Conservation (phyloP, 2,329 filamentous ascomycete species). For the Aschersonia sp. region DNA sequence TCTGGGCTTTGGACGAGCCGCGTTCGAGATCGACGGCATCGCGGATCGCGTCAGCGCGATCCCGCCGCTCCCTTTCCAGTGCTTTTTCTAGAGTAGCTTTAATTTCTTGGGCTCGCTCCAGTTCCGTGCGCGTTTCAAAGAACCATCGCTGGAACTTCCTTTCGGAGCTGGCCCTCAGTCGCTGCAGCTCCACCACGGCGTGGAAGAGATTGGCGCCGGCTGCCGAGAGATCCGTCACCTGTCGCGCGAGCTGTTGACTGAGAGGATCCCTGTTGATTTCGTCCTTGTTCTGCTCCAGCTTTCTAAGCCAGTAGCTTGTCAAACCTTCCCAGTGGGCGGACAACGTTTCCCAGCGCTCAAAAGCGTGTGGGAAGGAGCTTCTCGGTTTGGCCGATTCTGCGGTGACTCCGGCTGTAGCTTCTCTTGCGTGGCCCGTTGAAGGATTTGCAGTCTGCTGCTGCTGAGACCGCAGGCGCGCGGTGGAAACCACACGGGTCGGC, state of each 20-base stretch:
- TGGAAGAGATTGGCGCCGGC: slow-evolving; percentile 96
- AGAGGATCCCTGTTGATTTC: slow-evolving; percentile 73
- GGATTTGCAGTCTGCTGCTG: slow-evolving; percentile 3
- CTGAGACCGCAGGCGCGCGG: slow-evolving; percentile 5
- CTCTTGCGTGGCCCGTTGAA: slow-evolving; percentile 2
- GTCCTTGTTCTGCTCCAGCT: slow-evolving; percentile 78
- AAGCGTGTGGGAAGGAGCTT: slow-evolving; percentile 85
- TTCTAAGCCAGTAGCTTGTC: slow-evolving; percentile 92
- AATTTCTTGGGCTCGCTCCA: slow-evolving; percentile 72
- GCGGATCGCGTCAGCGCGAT: slow-evolving; percentile 50
- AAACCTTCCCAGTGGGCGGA: slow-evolving; percentile 97
- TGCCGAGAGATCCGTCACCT: slow-evolving; percentile 93
- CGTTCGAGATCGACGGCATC: slow-evolving; percentile 52
- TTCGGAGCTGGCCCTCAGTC: slow-evolving; percentile 85
- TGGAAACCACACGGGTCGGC: slow-evolving; percentile 2
- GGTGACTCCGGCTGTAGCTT: slow-evolving; percentile 6
- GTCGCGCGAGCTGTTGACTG: slow-evolving; percentile 75
- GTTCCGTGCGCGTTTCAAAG: slow-evolving; percentile 80
- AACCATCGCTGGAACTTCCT: slow-evolving; percentile 98
- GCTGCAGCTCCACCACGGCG: slow-evolving; percentile 89
- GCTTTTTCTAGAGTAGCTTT: slow-evolving; percentile 66
- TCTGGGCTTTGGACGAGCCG: slow-evolving; percentile 62
- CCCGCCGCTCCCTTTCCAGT: slow-evolving; percentile 59
- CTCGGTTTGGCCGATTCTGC: slow-evolving; percentile 25
- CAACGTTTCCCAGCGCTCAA: slow-evolving; percentile 92